Conservation (phyloP, 2,329 filamentous ascomycete species). For the Alternaria sp. region DNA sequence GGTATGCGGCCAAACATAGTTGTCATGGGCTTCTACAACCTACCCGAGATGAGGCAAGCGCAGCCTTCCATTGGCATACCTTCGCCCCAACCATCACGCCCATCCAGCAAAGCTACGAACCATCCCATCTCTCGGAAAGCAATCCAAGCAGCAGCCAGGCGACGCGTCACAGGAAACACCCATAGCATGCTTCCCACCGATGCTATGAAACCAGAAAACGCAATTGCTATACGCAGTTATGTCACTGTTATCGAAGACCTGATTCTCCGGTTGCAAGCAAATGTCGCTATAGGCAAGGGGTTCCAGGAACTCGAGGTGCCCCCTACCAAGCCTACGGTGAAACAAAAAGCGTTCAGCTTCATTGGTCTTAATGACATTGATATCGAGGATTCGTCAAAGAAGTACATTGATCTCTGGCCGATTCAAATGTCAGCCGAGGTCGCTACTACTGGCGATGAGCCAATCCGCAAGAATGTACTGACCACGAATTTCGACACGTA, state of each 20-base stretch:
- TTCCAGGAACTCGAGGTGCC: conserved; percentile 80
- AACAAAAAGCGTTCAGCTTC: conserved; percentile 32
- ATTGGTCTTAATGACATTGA: conserved; percentile 44
- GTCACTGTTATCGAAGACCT: conserved; percentile 84
- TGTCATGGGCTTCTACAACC: conserved; percentile 78
- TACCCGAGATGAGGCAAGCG: conserved; percentile 74
- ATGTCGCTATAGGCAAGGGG: conserved; percentile 83
- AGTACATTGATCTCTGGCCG: conserved; percentile 87
- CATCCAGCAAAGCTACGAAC: conserved; percentile 35
- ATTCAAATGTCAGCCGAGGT: conserved; percentile 93
- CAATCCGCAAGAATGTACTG: conserved; percentile 64
- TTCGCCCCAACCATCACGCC: conserved; percentile 49
- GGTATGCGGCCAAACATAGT: conserved; percentile 92
- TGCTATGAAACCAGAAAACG: conserved; percentile 69
- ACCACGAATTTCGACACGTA: conserved; percentile 94
- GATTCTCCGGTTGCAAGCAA: conserved; percentile 76
- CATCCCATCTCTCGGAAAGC: conserved; percentile 42
- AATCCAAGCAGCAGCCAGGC: conserved; percentile 44
- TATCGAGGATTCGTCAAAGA: conserved; percentile 68
- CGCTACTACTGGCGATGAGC: conserved; percentile 58
- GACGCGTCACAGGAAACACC: conserved; percentile 57
- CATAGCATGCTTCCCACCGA: conserved; percentile 72
- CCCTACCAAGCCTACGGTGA: conserved; percentile 35
- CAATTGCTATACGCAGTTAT: conserved; percentile 75
- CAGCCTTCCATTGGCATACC: conserved; percentile 65